Evolutionary conservation across 176 grass and related monocot genomes (phyloP).

Genomic region (Metroxylon sagu): DNA sequence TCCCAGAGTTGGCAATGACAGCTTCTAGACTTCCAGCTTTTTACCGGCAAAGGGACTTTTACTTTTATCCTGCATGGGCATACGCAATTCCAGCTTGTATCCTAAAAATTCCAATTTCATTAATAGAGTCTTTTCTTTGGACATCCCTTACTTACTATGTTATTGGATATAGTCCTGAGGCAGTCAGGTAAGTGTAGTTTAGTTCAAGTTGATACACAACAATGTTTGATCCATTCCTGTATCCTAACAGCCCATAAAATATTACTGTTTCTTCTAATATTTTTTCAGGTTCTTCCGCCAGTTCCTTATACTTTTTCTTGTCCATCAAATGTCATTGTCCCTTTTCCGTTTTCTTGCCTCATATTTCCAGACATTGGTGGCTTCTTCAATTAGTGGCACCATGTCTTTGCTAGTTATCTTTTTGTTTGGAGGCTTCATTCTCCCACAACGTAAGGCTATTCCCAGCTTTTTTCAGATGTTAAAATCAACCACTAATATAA

Average conservation of each 20-base stretch:
- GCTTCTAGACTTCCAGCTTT: constrained; percentile 56
- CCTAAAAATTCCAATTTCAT: constrained; percentile 64
- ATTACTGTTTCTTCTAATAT: not conserved
- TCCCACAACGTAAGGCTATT: constrained; percentile 46
- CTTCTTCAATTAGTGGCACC: constrained; percentile 24
- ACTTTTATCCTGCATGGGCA: constrained; percentile 85
- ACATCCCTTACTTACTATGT: constrained; percentile 73
- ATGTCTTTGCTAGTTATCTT: constrained; percentile 22
- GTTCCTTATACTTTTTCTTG: constrained; percentile 45
- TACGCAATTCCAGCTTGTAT: constrained; percentile 64
- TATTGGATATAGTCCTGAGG: constrained; percentile 58
- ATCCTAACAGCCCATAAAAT: too few species aligned
- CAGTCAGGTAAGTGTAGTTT: not conserved
- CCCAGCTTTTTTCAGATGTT: constrained; percentile 8
- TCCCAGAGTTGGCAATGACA: constrained; percentile 66
- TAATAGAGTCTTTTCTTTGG: constrained; percentile 61
- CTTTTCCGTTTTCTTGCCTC: constrained; percentile 55
- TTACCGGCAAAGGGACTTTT: constrained; percentile 67
- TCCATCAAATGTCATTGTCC: constrained; percentile 45
- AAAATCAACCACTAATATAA: not conserved
- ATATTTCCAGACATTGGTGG: constrained; percentile 39
- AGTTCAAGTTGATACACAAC: too few species aligned
- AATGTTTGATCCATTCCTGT: too few species aligned
- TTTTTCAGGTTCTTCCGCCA: constrained; percentile 50
- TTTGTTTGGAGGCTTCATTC: constrained; percentile 65